phyloP scores from a whole-genome alignment of 1,284 basidiomycete genomes.

The Ceratobasidium theobromae region DNA sequence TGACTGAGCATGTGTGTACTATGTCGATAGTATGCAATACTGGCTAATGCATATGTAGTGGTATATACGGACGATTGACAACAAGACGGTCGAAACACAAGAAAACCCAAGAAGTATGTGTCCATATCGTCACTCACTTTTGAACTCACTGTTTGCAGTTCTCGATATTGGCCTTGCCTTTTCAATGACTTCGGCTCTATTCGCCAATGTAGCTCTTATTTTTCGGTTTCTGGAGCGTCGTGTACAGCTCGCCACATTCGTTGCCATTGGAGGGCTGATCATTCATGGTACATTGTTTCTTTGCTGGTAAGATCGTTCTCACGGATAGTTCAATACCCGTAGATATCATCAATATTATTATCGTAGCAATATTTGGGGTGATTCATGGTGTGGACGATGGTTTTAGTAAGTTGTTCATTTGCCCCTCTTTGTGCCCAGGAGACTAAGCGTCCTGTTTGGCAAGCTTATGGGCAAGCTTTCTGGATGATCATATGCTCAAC shows the following conservation, averaged over 20 bases:
- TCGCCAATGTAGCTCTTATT: slow-evolving; percentile 71
- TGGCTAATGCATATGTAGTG: slow-evolving; percentile 34
- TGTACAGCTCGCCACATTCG: slow-evolving; percentile 61
- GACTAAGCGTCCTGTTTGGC: neutral
- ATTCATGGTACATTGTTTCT: slow-evolving; percentile 57
- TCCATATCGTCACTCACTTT: neutral
- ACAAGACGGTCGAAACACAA: slow-evolving; percentile 52
- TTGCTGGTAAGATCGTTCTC: neutral
- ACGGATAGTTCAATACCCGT: slow-evolving; percentile 11
- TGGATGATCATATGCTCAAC: slow-evolving; percentile 84
- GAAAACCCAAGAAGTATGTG: slow-evolving; percentile 51
- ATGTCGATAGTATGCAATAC: slow-evolving; percentile 13
- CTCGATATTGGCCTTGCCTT: slow-evolving; percentile 65
- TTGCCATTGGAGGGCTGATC: slow-evolving; percentile 63
- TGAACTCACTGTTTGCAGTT: slow-evolving; percentile 40
- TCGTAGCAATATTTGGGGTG: slow-evolving; percentile 65
- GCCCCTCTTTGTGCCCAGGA: slow-evolving; percentile 34
- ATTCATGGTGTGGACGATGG: slow-evolving; percentile 66
- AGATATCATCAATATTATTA: slow-evolving; percentile 71
- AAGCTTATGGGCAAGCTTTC: slow-evolving; percentile 57
- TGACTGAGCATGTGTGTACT: slow-evolving; percentile 53
- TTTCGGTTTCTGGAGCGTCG: slow-evolving; percentile 69
- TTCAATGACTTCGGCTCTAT: slow-evolving; percentile 66
- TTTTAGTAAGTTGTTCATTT: slow-evolving; percentile 49
- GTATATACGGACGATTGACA: slow-evolving; percentile 58